Percentiles rank a stretch among this genome's conserved stretches.
Evolutionary conservation across 257 asterid genomes (phyloP).

Genomic region (Leptodermis oblonga): DNA sequence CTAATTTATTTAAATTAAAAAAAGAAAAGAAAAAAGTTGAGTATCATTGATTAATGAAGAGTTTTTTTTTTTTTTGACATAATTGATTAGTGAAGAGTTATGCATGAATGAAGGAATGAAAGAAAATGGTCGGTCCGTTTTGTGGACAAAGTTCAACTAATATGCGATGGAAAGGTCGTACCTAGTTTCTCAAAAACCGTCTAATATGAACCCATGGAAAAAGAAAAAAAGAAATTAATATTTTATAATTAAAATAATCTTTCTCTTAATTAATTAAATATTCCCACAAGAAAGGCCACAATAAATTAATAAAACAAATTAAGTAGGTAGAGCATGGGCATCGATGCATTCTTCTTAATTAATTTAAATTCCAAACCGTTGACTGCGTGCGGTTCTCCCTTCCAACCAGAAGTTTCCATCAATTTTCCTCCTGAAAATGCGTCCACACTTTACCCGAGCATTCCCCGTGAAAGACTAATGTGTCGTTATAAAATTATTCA

Average conservation of each 20-base stretch:
- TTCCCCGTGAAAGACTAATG: too few species aligned
- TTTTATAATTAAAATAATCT: too few species aligned
- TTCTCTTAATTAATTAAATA: conserved; percentile 5
- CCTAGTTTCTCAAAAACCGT: conserved; percentile 4
- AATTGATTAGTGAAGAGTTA: conserved; percentile 2
- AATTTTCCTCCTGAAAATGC: conserved; percentile 5
- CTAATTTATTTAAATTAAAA: too few species aligned
- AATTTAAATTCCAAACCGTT: conserved; percentile 11
- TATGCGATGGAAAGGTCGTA: conserved; percentile 10
- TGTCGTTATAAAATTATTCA: too few species aligned
- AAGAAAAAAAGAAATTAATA: background rate
- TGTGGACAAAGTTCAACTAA: conserved; percentile 21
- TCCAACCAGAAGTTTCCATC: conserved; percentile 7
- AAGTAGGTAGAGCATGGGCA: too few species aligned
- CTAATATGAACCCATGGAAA: background rate
- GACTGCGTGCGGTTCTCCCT: too few species aligned
- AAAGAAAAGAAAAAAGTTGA: too few species aligned
- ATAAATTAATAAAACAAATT: too few species aligned
- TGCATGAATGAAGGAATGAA: conserved; percentile 1
- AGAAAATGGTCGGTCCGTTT: conserved; percentile 19
- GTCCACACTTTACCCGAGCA: background rate
- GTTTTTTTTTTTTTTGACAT: too few species aligned
- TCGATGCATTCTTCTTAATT: conserved; percentile 15
- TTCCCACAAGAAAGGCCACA: too few species aligned
- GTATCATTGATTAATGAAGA: too few species aligned